Evolutionary conservation across 2,329 filamentous ascomycete species (phyloP), one percentile per base, ranked within the genome.

Genomic region (Kalmusia sp.): DNA sequence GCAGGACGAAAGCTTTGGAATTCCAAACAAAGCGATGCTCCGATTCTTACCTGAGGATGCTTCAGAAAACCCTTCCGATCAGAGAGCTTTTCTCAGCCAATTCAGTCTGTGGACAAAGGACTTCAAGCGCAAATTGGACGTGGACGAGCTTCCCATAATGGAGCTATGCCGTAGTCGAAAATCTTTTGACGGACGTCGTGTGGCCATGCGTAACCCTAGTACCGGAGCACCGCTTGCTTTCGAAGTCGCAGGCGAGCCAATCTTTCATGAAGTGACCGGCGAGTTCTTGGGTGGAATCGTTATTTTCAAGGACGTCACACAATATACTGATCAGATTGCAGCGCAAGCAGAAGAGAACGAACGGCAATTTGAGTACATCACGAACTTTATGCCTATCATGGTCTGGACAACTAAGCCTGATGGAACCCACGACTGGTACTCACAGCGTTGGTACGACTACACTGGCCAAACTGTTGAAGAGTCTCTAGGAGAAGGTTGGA

Each of bases 401-500:
- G 86, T 93, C 4, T 93, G 90, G 89, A 92, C 88, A 0, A 84
- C 89, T 0, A 85, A 76, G 0, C 81, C 88, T 0, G 83, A 88
- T 14, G 90, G 90, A 0, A 62, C 77, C 22, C 81, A 85, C 60
- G 89, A 93, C 63, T 93, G 91, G 74, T 93, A 88, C 71, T 90
- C 89, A 53, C 83, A 85, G 40, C 79, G 87, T n/a, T 93, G 90
- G 88, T 91, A 90, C 64, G 82, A 85, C n/a, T 93, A 90, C 63
- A 93, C 90, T 9, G 70, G 90, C 0, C 73, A 92, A 21, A 81
- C 80, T 0, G 78, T 80, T 8, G 84, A 88, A 38, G 77, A 87
- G 8, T 89, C 85, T 22, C 61, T 88, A 2, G 89, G 88, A 0
- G 65, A 78, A 25, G 82, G 82, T 2, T 91, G 88, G 87, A 76